phyloP scores from a whole-genome alignment of 352 stramenopile genomes.

The Phytophthora colocasiae region DNA sequence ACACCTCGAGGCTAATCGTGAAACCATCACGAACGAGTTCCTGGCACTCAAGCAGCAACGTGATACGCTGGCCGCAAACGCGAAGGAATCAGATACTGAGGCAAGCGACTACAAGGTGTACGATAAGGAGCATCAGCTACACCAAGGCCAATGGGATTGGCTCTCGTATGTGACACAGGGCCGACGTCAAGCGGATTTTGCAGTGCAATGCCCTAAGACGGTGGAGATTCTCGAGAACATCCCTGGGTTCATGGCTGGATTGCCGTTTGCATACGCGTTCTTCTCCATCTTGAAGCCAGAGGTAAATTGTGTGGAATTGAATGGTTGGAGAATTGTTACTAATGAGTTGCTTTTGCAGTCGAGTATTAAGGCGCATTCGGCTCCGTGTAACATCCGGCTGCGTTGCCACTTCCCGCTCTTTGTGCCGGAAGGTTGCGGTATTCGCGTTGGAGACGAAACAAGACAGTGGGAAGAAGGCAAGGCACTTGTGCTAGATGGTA shows the following conservation, averaged over 20 bases:
- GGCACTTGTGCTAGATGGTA: slow-evolving; percentile 85
- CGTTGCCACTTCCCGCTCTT: slow-evolving; percentile 95
- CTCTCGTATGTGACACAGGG: slow-evolving; percentile 84
- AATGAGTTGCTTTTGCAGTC: slow-evolving; percentile 40
- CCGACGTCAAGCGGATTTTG: slow-evolving; percentile 69
- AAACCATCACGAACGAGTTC: slow-evolving; percentile 70
- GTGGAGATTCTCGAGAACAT: slow-evolving; percentile 79
- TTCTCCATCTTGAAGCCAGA: slow-evolving; percentile 95
- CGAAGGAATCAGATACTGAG: slow-evolving; percentile 16
- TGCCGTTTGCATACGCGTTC: slow-evolving; percentile 96
- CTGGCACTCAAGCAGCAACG: slow-evolving; percentile 55
- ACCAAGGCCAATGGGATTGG: slow-evolving; percentile 95
- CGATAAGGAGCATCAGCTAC: slow-evolving; percentile 80
- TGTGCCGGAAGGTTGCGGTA: slow-evolving; percentile 90
- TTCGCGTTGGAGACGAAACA: slow-evolving; percentile 91
- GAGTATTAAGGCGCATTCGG: slow-evolving; percentile 93
- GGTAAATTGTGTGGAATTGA: slow-evolving; percentile 33
- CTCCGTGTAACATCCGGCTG: slow-evolving; percentile 96
- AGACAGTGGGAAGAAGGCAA: slow-evolving; percentile 84
- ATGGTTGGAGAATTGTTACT: background rate
- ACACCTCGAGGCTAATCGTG: slow-evolving; percentile 63
- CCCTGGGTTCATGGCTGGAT: slow-evolving; percentile 84
- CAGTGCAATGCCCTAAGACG: slow-evolving; percentile 67
- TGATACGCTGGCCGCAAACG: slow-evolving; percentile 11
- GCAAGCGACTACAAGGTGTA: slow-evolving; percentile 66